Evolutionary conservation across 805 yeast genomes (phyloP).

Genomic region (Cyberlindnera maritima): DNA sequence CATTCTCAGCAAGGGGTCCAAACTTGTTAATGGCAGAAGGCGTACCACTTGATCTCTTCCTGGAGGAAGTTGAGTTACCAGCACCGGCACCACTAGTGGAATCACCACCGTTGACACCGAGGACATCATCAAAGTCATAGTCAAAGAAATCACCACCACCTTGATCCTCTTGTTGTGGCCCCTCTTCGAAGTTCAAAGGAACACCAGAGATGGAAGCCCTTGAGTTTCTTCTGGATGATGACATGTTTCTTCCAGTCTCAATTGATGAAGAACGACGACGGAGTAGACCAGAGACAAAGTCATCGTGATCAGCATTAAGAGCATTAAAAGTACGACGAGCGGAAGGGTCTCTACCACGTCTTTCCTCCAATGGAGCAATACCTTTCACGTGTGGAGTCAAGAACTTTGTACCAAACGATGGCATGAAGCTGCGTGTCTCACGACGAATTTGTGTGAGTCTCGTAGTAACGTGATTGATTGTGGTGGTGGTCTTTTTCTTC

Average conservation of each 20-base stretch:
- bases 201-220: conserved; percentile 24
- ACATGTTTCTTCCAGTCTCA: conserved; percentile 25
- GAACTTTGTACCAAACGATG: not conserved
- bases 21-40: conserved; percentile 12
- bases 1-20: conserved; percentile 18
- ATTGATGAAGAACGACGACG: conserved; percentile 23
- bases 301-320: conserved; percentile 14
- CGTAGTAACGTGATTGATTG: not conserved
- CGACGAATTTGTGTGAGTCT: not conserved
- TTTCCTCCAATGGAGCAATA: not conserved
- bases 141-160: conserved; percentile 7
- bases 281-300: conserved; percentile 26
- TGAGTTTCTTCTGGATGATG: conserved; percentile 25
- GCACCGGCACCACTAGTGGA: conserved; percentile 4
- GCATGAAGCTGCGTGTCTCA: not conserved
- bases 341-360: conserved; percentile 7
- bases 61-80: conserved; percentile 2
- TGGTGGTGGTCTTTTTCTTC: not conserved
- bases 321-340: not conserved
- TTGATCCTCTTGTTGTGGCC: not conserved
- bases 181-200: conserved; percentile 12
- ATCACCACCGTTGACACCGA: conserved; percentile 4
- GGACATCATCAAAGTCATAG: conserved; percentile 1
- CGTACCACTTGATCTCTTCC: conserved; percentile 19
- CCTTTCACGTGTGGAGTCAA: not conserved